Evolutionary conservation across 2,329 filamentous ascomycete genomes (phyloP).

Genomic region (Triangularia setosa): DNA sequence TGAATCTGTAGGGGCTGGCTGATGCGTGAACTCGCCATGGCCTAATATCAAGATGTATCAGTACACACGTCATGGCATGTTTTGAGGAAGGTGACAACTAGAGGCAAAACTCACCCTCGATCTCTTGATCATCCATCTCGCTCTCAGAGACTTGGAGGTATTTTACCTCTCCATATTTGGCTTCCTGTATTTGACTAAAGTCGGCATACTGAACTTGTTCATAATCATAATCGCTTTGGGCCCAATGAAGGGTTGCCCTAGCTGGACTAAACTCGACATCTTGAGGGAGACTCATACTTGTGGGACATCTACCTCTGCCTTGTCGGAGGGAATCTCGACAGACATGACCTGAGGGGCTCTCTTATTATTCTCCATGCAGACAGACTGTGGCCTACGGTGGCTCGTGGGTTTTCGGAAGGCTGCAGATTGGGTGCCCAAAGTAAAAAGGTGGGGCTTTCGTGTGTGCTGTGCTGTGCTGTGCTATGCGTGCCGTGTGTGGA

Average conservation of each 20-base stretch:
- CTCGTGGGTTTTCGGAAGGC: constrained; percentile 20
- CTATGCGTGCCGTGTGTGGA: constrained; percentile 12
- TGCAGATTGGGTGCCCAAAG: constrained; percentile 22
- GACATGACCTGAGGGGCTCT: constrained; percentile 29
- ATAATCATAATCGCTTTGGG: constrained; percentile 34
- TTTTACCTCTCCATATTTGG: constrained; percentile 41
- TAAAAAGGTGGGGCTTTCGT: constrained; percentile 23
- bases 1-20: neutral
- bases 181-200: constrained; percentile 38
- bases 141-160: constrained; percentile 39
- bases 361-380: constrained; percentile 33
- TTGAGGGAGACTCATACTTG: constrained; percentile 41
- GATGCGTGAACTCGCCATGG: neutral
- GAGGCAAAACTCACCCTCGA: neutral
- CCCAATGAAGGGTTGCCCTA: constrained; percentile 38
- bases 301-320: constrained; percentile 28
- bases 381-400: constrained; percentile 1
- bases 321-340: constrained; percentile 30
- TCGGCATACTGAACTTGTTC: constrained; percentile 39
- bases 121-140: constrained; percentile 34
- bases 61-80: neutral
- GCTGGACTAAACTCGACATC: constrained; percentile 37
- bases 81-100: neutral
- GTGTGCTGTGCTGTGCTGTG: constrained; percentile 17
- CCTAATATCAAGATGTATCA: neutral